Percentiles rank a stretch among this genome's conserved stretches.
phyloP scores from a whole-genome alignment of 2,329 filamentous ascomycete species.

The Cyphellophora attinorum region DNA sequence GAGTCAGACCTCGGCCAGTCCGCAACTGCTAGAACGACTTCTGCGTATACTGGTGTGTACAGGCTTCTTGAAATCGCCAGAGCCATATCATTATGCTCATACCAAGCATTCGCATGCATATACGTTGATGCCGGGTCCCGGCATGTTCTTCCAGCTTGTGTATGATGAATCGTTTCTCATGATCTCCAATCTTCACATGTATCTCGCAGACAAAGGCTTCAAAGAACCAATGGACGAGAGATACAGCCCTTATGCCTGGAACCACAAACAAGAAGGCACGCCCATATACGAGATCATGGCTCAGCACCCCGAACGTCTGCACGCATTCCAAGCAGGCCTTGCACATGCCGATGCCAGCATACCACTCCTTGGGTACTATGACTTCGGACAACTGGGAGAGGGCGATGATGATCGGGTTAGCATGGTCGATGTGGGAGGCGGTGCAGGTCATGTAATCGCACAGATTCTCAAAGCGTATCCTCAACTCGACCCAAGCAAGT shows the following conservation, averaged over 20 bases:
- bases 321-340: slow-evolving; percentile 21
- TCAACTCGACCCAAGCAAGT: slow-evolving; percentile 4
- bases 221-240: slow-evolving; percentile 8
- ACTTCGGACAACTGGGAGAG: slow-evolving; percentile 5
- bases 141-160: slow-evolving; percentile 10
- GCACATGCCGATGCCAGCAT: slow-evolving; percentile 4
- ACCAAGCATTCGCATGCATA: slow-evolving; percentile 11
- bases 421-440: slow-evolving; percentile 15
- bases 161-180: slow-evolving; percentile 9
- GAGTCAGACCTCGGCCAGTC: neutral
- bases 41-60: slow-evolving; percentile 8
- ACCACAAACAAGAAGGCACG: slow-evolving; percentile 5
- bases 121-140: slow-evolving; percentile 6
- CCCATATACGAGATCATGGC: slow-evolving; percentile 20
- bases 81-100: slow-evolving; percentile 5
- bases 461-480: slow-evolving; percentile 8
- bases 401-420: slow-evolving; percentile 4
- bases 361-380: slow-evolving; percentile 8
- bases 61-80: slow-evolving; percentile 7
- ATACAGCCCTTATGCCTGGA: slow-evolving; percentile 5
- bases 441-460: slow-evolving; percentile 8
- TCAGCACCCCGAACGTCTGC: slow-evolving; percentile 17
- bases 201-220: slow-evolving; percentile 6
- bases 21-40: slow-evolving; percentile 6
- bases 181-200: slow-evolving; percentile 8